Conservation (phyloP, 1,284 basidiomycete species). For the Ganoderma lingzhi region DNA sequence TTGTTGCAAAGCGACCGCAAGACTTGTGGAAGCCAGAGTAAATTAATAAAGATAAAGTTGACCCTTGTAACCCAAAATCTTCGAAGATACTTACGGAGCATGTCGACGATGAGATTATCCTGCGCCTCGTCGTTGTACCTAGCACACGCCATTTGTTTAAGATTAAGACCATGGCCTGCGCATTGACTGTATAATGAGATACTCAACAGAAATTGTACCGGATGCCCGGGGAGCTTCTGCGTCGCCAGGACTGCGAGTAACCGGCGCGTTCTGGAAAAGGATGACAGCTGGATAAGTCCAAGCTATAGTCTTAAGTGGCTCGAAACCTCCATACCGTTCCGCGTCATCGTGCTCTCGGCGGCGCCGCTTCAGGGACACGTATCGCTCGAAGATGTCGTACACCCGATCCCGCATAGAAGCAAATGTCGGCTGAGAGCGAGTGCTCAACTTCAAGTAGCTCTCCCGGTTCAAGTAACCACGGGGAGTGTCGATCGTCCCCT, state of each 20-base stretch:
- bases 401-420: constrained; percentile 53
- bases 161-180: too few species aligned
- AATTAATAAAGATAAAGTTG: too few species aligned
- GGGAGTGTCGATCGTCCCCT: constrained; percentile 49
- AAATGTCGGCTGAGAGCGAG: constrained; percentile 62
- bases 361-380: constrained; percentile 54
- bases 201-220: constrained; percentile 6
- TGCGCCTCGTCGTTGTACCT: constrained; percentile 81
- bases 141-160: not conserved
- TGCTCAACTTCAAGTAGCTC: constrained; percentile 56
- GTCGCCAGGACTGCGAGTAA: not conserved
- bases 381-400: constrained; percentile 64
- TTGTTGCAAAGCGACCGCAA: constrained; percentile 67
- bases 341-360: constrained; percentile 62
- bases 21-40: constrained; percentile 44
- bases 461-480: constrained; percentile 51
- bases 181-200: not conserved
- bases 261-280: not conserved
- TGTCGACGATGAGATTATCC: constrained; percentile 75
- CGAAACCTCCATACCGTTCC: constrained; percentile 54
- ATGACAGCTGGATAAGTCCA: not conserved
- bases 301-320: not conserved
- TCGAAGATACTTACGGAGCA: constrained; percentile 27
- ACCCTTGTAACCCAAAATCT: not conserved
- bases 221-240: not conserved